These are phyloP conservation scores for Lipomyces japonicus DNA, from an alignment of 805 yeast species.

Conservation along the genomic window DNA sequence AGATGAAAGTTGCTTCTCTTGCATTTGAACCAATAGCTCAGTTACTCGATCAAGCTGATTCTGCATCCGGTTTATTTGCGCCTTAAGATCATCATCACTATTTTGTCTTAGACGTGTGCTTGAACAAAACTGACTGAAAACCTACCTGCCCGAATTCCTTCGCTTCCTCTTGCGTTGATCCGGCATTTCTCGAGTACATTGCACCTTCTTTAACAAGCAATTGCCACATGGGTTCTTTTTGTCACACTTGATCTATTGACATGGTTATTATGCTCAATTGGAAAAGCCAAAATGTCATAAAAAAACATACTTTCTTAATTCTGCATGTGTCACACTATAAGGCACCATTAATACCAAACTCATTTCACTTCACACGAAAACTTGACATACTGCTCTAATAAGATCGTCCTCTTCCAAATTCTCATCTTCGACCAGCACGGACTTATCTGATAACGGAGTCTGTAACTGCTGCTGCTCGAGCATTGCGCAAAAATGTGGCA, in stretches of 20 bases:
- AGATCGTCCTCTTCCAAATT: background rate
- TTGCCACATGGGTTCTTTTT: slow-evolving; percentile 9
- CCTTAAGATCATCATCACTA: slow-evolving; percentile 1
- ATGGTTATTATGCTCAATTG: background rate
- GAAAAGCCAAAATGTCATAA: background rate
- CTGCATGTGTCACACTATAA: slow-evolving; percentile 21
- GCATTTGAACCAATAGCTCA: background rate
- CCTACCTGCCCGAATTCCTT: background rate
- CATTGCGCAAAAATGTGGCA: too few species aligned
- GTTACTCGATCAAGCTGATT: slow-evolving; percentile 14
- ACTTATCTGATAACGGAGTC: too few species aligned
- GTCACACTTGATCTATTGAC: slow-evolving; percentile 16
- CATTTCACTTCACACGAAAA: background rate
- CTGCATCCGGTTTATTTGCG: slow-evolving; percentile 18
- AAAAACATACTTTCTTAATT: slow-evolving; percentile 7
- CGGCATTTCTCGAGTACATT: slow-evolving; percentile 12
- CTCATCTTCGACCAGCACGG: background rate
- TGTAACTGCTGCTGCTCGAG: too few species aligned
- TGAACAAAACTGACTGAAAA: background rate
- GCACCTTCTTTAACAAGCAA: slow-evolving; percentile 2
- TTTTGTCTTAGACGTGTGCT: background rate
- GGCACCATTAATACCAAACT: background rate
- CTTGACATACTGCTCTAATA: background rate
- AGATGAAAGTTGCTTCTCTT: background rate
- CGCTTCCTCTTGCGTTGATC: slow-evolving; percentile 19